Conservation (phyloP, 495 filamentous ascomycete species). For the Lophiotrema nucula region DNA sequence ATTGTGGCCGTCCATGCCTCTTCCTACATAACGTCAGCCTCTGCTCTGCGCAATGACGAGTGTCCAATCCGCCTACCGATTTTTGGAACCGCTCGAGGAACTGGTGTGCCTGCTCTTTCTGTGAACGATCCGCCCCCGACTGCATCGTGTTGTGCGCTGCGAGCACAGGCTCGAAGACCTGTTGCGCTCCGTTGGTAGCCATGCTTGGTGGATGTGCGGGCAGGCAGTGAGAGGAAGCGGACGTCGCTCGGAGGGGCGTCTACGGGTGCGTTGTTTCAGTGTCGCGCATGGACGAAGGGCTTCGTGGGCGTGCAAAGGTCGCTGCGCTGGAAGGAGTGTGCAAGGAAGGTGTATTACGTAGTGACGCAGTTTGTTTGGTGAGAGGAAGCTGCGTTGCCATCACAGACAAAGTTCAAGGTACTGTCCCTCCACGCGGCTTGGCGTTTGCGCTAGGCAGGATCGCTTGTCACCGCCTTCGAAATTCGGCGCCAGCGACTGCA, state of each 20-base stretch:
- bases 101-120: constrained; percentile 86
- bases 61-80: constrained; percentile 69
- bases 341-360: not conserved
- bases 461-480: not conserved
- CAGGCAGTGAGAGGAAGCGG: constrained; percentile 11
- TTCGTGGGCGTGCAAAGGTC: not conserved
- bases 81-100: constrained; percentile 97
- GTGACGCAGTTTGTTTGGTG: not conserved
- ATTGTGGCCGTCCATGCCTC: constrained; percentile 89
- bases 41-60: not conserved
- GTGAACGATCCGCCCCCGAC: constrained; percentile 71
- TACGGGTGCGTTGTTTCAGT: constrained; percentile 5
- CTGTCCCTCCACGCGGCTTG: not conserved
- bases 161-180: constrained; percentile 80
- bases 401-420: constrained; percentile 3
- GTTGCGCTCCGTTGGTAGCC: constrained; percentile 64
- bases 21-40: constrained; percentile 45
- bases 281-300: not conserved
- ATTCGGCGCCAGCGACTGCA: not conserved
- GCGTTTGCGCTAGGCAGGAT: not conserved
- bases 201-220: constrained; percentile 48
- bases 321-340: not conserved
- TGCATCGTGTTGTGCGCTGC: constrained; percentile 88
- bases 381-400: not conserved
- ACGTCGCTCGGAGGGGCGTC: constrained; percentile 19